Conservation (phyloP, 371 early-diverging fungal genomes). For the Smittium culicis region DNA sequence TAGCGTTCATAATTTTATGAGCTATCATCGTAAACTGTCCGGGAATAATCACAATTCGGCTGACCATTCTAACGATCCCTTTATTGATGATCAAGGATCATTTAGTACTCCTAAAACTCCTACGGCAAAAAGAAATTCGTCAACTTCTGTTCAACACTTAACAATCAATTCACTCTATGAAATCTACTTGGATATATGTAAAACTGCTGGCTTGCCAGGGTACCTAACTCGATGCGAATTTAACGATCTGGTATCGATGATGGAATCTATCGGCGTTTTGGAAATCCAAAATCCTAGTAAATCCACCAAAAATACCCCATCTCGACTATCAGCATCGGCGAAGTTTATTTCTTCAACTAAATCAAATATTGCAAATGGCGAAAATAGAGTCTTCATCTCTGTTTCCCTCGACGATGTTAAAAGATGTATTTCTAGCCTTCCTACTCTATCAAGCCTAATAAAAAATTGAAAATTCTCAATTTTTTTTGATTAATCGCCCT, state of each 20-base stretch:
- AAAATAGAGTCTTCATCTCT: neutral
- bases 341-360: neutral
- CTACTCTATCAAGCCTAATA: neutral
- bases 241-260: conserved; percentile 50
- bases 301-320: neutral
- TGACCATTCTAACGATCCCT: neutral
- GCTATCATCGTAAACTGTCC: neutral
- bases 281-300: conserved; percentile 24
- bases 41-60: neutral
- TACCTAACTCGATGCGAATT: conserved; percentile 63
- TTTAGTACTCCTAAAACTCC: neutral
- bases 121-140: no score
- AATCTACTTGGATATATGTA: conserved; percentile 3
- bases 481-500: no score
- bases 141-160: neutral
- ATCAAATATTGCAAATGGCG: neutral
- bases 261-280: conserved; percentile 60
- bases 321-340: neutral
- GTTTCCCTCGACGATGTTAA: neutral
- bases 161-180: conserved; percentile 4
- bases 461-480: no score
- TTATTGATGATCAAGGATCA: neutral
- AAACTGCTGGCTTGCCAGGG: conserved; percentile 24
- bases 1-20: neutral
- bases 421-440: neutral